phyloP scores from a whole-genome alignment of 768 basidiomycete genomes.

The Lactifluus piperatus region DNA sequence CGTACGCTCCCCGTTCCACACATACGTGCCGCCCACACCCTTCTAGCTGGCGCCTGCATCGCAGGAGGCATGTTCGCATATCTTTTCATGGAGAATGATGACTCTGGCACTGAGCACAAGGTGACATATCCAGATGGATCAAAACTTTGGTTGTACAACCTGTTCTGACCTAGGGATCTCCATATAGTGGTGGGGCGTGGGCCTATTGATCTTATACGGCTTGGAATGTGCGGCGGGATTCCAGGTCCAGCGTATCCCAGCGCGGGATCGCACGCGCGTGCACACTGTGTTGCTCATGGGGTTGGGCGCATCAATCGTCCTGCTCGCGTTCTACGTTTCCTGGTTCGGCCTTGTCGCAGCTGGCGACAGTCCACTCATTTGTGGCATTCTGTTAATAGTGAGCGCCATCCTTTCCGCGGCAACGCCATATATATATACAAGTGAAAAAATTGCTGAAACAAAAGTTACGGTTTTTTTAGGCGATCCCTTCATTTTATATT shows the following conservation, averaged over 20 bases:
- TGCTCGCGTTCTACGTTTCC: constrained; percentile 2
- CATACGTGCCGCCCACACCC: neutral
- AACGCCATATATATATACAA: too few relatives aligned
- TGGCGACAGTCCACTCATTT: neutral
- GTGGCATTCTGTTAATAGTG: constrained; percentile 1
- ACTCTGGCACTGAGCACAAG: neutral
- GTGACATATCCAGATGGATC: neutral
- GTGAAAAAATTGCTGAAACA: neutral
- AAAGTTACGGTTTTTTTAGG: neutral
- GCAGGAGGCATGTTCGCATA: constrained; percentile 6
- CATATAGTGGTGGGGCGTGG: neutral
- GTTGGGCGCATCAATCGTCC: neutral
- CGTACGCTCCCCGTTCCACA: neutral
- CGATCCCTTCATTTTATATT: neutral
- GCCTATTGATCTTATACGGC: neutral
- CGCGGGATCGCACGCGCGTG: neutral
- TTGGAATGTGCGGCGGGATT: constrained; percentile 1
- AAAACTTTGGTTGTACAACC: too few relatives aligned
- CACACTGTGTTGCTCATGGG: neutral
- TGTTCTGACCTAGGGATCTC: neutral
- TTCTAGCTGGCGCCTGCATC: constrained; percentile 2
- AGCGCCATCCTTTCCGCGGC: neutral
- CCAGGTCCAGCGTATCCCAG: neutral
- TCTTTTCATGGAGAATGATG: neutral
- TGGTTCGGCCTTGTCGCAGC: constrained; percentile 8